Percentiles rank a stretch among this genome's conserved stretches.
phyloP scores from a whole-genome alignment of 768 basidiomycete species.

The Termitomyces sp. region DNA sequence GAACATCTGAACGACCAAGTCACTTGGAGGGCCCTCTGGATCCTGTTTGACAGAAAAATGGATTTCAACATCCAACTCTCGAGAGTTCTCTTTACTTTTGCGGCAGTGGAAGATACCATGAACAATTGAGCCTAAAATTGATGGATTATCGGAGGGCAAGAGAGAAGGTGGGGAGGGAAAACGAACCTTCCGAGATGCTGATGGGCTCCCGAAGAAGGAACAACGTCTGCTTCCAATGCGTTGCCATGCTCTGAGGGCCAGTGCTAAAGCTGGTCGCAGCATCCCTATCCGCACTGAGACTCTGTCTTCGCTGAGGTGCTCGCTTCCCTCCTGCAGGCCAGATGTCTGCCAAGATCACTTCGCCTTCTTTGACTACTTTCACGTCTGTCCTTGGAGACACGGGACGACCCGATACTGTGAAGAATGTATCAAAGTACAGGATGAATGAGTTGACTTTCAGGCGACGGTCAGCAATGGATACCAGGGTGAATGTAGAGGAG shows the following conservation, averaged over 20 bases:
- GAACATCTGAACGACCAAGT: conserved; percentile 67
- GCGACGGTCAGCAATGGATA: conserved; percentile 52
- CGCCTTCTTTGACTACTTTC: conserved; percentile 49
- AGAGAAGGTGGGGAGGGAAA: not conserved
- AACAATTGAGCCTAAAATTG: conserved; percentile 58
- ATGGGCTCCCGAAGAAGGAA: conserved; percentile 84
- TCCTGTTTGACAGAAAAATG: conserved; percentile 58
- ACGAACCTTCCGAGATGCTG: conserved; percentile 64
- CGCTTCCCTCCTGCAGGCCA: conserved; percentile 74
- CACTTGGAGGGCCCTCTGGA: conserved; percentile 26
- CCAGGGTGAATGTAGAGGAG: conserved; percentile 67
- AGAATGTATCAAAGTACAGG: conserved; percentile 95
- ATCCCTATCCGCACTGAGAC: conserved; percentile 41
- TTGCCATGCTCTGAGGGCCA: conserved; percentile 78
- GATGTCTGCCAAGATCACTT: conserved; percentile 66
- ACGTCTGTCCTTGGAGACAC: conserved; percentile 47
- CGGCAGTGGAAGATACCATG: conserved; percentile 76
- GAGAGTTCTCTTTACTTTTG: conserved; percentile 74
- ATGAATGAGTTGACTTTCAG: conserved; percentile 75
- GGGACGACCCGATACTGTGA: conserved; percentile 52
- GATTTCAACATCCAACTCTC: conserved; percentile 90
- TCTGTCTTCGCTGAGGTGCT: conserved; percentile 53
- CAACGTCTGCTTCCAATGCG: conserved; percentile 96
- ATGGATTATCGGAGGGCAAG: not conserved
- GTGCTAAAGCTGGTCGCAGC: conserved; percentile 81